phyloP scores from a whole-genome alignment of 306 rosid genomes.

The Lagenaria siceraria region DNA sequence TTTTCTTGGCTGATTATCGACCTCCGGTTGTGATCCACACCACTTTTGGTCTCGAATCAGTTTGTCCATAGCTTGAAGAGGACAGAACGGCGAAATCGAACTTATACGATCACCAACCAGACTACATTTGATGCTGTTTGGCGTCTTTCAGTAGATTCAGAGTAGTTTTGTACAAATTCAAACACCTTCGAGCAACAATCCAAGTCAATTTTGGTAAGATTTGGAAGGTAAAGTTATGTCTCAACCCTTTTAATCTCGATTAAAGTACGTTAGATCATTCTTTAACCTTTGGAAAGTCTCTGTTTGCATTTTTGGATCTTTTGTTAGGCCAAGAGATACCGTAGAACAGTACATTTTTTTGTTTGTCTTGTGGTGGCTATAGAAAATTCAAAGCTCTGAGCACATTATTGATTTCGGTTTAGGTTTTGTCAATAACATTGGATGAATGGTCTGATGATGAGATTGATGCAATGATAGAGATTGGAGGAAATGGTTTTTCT shows the following conservation, averaged over 20 bases:
- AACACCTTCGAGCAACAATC: background rate
- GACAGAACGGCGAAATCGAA: no score
- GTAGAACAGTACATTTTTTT: background rate
- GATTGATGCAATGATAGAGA: constrained; percentile 81
- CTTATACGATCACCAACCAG: no score
- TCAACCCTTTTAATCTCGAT: background rate
- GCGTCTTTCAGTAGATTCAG: no score
- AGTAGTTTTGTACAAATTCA: background rate
- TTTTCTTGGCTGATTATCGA: no score
- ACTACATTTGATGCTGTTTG: no score
- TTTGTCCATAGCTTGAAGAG: no score
- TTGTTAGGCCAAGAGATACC: no score
- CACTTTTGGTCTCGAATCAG: no score
- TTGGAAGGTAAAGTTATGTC: background rate
- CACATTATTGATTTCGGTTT: background rate
- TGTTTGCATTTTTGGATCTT: background rate
- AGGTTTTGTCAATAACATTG: constrained; percentile 81
- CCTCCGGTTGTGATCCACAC: no score
- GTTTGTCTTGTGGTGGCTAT: background rate
- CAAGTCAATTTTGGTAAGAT: background rate
- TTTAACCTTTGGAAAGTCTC: background rate
- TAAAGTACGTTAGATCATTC: background rate
- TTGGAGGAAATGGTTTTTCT: constrained; percentile 88
- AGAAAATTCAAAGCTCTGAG: background rate
- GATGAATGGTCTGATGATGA: constrained; percentile 95